Conservation (phyloP, 2,329 filamentous ascomycete species). For the Aureobasidium sp. region DNA sequence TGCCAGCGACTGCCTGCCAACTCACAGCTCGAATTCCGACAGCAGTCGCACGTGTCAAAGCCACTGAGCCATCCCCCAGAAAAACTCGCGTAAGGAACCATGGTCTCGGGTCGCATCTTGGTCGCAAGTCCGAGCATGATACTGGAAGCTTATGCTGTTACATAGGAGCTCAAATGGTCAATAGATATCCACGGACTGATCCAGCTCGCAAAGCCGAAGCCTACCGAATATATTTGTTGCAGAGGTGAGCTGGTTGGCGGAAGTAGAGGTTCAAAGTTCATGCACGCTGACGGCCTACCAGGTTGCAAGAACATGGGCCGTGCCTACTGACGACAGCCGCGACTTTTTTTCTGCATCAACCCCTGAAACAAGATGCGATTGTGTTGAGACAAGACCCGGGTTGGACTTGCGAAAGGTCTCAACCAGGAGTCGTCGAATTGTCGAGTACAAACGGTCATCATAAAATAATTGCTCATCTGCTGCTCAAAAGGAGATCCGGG, state of each 20-base stretch:
- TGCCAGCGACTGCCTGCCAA: background rate
- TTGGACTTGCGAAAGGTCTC: background rate
- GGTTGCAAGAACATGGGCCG: constrained; percentile 4
- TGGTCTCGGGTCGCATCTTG: background rate
- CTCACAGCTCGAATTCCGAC: background rate
- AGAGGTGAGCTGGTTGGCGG: background rate
- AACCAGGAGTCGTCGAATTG: constrained; percentile 1
- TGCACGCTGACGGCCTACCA: constrained; percentile 11
- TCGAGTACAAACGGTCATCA: background rate
- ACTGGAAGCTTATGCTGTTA: background rate
- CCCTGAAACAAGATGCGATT: constrained; percentile 9
- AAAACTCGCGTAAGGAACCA: constrained; percentile 8
- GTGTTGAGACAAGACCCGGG: background rate
- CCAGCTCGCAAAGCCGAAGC: background rate
- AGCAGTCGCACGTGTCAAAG: constrained; percentile 5
- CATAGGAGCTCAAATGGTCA: background rate
- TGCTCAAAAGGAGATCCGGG: constrained; percentile 9
- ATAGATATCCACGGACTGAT: background rate
- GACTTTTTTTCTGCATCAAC: constrained; percentile 7
- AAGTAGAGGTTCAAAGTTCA: background rate
- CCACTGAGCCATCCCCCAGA: constrained; percentile 6
- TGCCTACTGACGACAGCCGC: constrained; percentile 4
- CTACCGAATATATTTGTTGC: background rate
- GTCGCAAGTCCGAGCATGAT: background rate
- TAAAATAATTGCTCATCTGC: background rate